These are phyloP conservation scores for Herpetospermum pedunculosum DNA, from an alignment of 306 rosid genomes.

Conservation along the genomic window DNA sequence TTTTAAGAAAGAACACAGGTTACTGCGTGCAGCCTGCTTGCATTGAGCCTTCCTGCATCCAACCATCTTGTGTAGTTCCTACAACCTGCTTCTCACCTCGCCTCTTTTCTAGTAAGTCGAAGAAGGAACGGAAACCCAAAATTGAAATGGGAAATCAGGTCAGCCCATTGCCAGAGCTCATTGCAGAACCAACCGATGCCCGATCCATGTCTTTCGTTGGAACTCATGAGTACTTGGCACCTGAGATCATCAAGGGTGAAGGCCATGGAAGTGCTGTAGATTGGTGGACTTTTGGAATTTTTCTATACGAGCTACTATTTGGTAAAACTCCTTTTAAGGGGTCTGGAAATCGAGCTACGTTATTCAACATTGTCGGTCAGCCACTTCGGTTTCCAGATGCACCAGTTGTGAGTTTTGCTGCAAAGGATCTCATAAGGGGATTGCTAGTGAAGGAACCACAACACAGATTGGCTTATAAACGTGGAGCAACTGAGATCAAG, in stretches of 20 bases:
- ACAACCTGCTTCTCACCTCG: constrained; percentile 93
- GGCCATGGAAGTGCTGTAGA: constrained; percentile 98
- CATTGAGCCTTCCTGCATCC: constrained; percentile 95
- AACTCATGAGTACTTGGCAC: constrained; percentile 92
- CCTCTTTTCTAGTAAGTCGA: constrained; percentile 80
- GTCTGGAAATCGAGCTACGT: constrained; percentile 79
- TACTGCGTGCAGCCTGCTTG: constrained; percentile 94
- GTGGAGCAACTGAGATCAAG: constrained; percentile 92
- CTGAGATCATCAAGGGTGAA: constrained; percentile 94
- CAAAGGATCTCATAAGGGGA: constrained; percentile 84
- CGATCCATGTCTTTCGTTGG: constrained; percentile 98
- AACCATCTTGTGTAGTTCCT: constrained; percentile 93
- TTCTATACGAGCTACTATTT: constrained; percentile 76
- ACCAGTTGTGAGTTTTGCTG: constrained; percentile 87
- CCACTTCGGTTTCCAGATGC: constrained; percentile 89
- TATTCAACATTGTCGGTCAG: constrained; percentile 87
- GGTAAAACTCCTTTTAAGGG: constrained; percentile 98
- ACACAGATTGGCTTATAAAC: constrained; percentile 76
- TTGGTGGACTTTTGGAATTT: constrained; percentile 99
- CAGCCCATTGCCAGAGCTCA: constrained; percentile 82
- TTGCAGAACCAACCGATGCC: constrained; percentile 97
- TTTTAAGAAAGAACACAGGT: constrained; percentile 52
- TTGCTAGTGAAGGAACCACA: constrained; percentile 91
- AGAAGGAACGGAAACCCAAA: constrained; percentile 75
- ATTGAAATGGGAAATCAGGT: constrained; percentile 84